phyloP scores from a whole-genome alignment of 176 grass and related monocot genomes.

The Triticum urartu region DNA sequence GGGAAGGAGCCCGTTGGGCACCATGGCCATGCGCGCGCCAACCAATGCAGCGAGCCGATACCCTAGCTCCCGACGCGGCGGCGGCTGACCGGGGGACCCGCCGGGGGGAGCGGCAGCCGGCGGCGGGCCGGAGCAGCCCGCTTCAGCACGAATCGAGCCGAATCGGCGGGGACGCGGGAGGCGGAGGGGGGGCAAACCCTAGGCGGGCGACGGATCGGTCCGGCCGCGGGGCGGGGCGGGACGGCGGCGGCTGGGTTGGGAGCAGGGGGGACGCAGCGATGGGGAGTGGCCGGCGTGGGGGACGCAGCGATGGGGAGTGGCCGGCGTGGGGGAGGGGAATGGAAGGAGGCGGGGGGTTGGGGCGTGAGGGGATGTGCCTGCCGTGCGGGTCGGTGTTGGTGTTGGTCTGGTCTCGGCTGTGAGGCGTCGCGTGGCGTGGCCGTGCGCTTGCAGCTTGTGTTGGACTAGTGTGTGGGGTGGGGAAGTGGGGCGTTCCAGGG shows the following conservation, averaged over 20 bases:
- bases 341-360: background rate
- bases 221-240: background rate
- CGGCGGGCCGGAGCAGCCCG: background rate
- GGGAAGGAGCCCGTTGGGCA: conserved; percentile 79
- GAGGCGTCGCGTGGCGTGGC: background rate
- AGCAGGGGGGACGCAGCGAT: background rate
- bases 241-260: conserved; percentile 3
- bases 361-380: conserved; percentile 5
- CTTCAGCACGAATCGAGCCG: conserved; percentile 24
- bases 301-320: conserved; percentile 18
- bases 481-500: background rate
- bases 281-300: conserved; percentile 27
- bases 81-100: background rate
- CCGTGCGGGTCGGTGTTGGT: conserved; percentile 34
- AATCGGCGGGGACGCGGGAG: background rate
- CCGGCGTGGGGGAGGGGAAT: conserved; percentile 25
- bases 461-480: background rate
- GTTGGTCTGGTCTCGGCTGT: conserved; percentile 21
- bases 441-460: background rate
- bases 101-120: conserved; percentile 4
- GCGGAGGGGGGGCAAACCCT: background rate
- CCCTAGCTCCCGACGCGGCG: background rate
- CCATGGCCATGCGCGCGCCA: conserved; percentile 36
- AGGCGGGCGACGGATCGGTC: conserved; percentile 22
- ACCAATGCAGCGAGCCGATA: conserved; percentile 9